These are phyloP conservation scores for Candida parachauliodes DNA, from an alignment of 805 yeast species.

Conservation along the genomic window DNA sequence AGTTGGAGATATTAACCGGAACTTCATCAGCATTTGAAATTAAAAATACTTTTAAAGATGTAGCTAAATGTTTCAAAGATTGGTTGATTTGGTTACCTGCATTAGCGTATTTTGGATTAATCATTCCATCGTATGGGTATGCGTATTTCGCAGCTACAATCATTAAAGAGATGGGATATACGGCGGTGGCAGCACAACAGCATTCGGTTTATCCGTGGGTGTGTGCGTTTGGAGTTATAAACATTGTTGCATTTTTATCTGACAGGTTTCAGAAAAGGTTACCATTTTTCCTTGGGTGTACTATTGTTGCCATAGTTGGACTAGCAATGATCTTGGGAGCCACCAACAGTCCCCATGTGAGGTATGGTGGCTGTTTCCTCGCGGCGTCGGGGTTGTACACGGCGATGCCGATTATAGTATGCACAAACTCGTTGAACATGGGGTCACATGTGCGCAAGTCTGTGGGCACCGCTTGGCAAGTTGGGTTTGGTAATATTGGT, in stretches of 20 bases:
- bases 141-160: conserved; percentile 73
- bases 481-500: conserved; percentile 73
- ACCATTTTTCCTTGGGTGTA: conserved; percentile 33
- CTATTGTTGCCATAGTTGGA: conserved; percentile 45
- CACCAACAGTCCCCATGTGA: conserved; percentile 30
- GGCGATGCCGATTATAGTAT: conserved; percentile 65
- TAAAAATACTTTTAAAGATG: conserved; percentile 44
- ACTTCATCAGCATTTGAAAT: conserved; percentile 46
- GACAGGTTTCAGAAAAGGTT: conserved; percentile 51
- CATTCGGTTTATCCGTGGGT: conserved; percentile 88
- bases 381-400: conserved; percentile 56
- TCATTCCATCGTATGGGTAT: conserved; percentile 73
- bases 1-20: conserved; percentile 49
- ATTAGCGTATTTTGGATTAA: conserved; percentile 58
- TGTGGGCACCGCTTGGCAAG: conserved; percentile 56
- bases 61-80: conserved; percentile 52
- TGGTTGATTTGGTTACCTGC: conserved; percentile 56
- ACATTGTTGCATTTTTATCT: conserved; percentile 58
- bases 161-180: conserved; percentile 56
- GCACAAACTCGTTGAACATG: conserved; percentile 63
- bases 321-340: conserved; percentile 52
- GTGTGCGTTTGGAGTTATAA: conserved; percentile 64
- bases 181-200: conserved; percentile 71
- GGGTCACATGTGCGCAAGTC: conserved; percentile 61
- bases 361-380: conserved; percentile 65